Base-by-base conservation (phyloP, 2,329 filamentous ascomycete genomes). In the Fonsecaea multimorphosa region DNA sequence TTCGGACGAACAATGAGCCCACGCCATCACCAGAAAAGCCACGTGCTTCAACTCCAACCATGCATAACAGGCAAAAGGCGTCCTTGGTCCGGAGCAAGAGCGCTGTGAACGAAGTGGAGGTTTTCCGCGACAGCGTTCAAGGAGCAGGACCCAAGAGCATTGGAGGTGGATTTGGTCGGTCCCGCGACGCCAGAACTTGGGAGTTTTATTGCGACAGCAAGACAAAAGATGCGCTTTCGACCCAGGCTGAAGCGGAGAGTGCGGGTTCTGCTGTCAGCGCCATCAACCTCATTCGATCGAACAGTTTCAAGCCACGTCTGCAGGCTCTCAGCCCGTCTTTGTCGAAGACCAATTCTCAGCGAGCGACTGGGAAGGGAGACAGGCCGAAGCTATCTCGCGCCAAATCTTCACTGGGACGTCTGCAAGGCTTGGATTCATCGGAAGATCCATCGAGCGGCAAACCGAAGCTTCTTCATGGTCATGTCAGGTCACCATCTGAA, bases 131-230 rank as follows among this genome's bases (percentile, higher is more conserved):
- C n/a, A 44, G 58, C n/a, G 53, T 32, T 11, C 58, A 61, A 38
- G 60, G 55, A 8, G 55, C 58, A 57, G 60, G 55, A 19, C 51
- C 57, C 9, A 63, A 61, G 44, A 51, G 56, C 27, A 51, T 66
- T 5, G 82, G 82, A 38, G 80, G 89, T 19, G 80, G 81, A 36
- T 87, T 89, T 63, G 91, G 91, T 61, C 86, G 94, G 63, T 97
- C 93, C 64, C 88, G 92, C 61, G 91, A 97, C 76, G 91, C 93
- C 19, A 88, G 93, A 58, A 91, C 90, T 6, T 97, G 94, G 94
- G 92, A 96, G 74, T 92, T 92, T 64, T 93, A 91, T 80, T 94
- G 92, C 73, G 92, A 96, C 74, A 88, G 89, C 7, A 91, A 95
- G 70, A 83, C 86, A 58, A 88, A 90, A 51, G 91, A 92, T 73